Evolutionary conservation across 495 filamentous ascomycete genomes (phyloP).

Genomic region (Neurospora africana): DNA sequence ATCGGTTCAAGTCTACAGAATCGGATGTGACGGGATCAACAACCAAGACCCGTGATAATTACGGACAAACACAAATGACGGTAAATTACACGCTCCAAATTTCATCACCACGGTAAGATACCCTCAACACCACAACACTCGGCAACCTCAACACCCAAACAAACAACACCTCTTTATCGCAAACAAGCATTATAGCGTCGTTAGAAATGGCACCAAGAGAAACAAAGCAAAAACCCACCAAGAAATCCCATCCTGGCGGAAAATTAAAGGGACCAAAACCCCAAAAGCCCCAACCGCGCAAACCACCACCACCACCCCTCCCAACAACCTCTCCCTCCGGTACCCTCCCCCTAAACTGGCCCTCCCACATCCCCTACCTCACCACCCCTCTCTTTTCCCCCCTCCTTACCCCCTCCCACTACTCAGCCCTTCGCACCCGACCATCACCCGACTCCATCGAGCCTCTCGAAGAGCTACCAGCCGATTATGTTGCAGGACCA

Average conservation of each 20-base stretch:
- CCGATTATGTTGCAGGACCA: constrained; percentile 30
- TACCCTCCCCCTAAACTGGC: constrained; percentile 47
- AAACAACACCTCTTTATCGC: not conserved
- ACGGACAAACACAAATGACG: not conserved
- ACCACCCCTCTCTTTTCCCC: constrained; percentile 38
- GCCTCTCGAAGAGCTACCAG: constrained; percentile 22
- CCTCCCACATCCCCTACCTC: constrained; percentile 42
- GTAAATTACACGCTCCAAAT: not conserved
- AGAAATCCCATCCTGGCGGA: not conserved
- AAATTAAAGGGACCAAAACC: not conserved
- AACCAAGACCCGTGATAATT: not conserved
- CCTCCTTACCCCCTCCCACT: constrained; percentile 28
- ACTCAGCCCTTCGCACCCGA: constrained; percentile 24
- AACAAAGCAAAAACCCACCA: not conserved
- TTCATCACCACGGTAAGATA: not conserved
- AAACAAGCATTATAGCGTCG: not conserved
- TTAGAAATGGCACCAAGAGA: not conserved
- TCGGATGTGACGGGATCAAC: not conserved
- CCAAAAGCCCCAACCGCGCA: not conserved
- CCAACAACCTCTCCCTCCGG: not conserved
- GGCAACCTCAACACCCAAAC: not conserved
- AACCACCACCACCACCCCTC: not conserved
- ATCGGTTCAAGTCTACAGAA: not conserved
- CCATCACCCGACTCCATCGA: constrained; percentile 11
- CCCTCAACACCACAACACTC: not conserved